These are phyloP conservation scores for Erythrobasidium yunnanense DNA, from an alignment of 768 basidiomycete genomes.

Conservation along the genomic window DNA sequence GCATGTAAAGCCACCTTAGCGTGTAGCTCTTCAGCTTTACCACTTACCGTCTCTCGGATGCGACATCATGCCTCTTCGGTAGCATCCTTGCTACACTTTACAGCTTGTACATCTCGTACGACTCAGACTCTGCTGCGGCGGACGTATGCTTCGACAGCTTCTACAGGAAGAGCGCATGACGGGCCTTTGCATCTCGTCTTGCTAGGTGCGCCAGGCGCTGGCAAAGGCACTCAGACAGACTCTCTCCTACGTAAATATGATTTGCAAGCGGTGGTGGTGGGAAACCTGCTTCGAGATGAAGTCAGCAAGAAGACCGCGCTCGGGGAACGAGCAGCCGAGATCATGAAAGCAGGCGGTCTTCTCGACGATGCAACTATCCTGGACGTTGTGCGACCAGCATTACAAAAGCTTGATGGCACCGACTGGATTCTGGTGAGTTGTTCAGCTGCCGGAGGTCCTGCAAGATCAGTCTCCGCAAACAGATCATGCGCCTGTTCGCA, in stretches of 20 bases:
- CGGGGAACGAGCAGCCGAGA: conserved; percentile 61
- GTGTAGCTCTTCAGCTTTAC: not conserved
- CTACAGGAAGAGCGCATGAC: not conserved
- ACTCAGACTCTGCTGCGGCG: not conserved
- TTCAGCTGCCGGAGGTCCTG: no score
- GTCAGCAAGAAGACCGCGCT: conserved; percentile 65
- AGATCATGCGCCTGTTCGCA: not conserved
- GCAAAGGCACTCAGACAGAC: conserved; percentile 26
- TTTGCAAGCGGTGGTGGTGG: conserved; percentile 8
- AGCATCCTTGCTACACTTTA: not conserved
- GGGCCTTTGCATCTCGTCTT: conserved; percentile 7
- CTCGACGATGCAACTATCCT: conserved; percentile 71
- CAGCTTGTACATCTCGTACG: not conserved
- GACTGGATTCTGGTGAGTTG: conserved; percentile 22
- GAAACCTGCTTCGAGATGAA: conserved; percentile 67
- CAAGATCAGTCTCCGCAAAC: not conserved
- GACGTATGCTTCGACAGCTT: no score
- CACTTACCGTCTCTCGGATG: not conserved
- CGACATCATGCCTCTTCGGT: not conserved
- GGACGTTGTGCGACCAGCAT: conserved; percentile 60
- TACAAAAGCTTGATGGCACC: conserved; percentile 49
- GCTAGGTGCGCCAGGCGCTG: conserved; percentile 22
- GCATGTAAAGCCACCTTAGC: no score
- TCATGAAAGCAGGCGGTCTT: conserved; percentile 66
- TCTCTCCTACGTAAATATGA: conserved; percentile 20